A percentile compares a stretch with the other conserved stretches of the same genome.
Evolutionary conservation across 2,329 filamentous ascomycete genomes (phyloP).

Genomic region (Elsinoe batatas): DNA sequence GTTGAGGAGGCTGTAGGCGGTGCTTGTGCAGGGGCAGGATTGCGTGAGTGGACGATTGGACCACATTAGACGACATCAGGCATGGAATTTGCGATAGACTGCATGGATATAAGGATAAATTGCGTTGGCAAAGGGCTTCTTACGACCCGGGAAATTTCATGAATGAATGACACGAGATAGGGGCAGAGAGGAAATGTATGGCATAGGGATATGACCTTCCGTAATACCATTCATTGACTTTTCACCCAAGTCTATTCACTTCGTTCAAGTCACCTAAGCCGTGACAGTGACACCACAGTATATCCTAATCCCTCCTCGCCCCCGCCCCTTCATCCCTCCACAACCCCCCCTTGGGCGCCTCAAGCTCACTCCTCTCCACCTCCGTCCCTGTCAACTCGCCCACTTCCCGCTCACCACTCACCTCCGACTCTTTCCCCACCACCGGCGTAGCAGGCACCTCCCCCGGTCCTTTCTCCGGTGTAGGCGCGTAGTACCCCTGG

Average conservation of each 20-base stretch:
- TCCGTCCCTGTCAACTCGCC: neutral
- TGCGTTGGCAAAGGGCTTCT: constrained; percentile 7
- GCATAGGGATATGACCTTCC: neutral
- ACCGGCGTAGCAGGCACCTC: neutral
- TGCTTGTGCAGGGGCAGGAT: neutral
- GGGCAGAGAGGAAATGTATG: neutral
- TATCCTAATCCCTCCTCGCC: neutral
- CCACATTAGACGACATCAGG: no score
- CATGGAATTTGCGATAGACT: neutral
- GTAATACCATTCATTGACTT: neutral
- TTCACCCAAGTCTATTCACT: neutral
- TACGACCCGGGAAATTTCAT: constrained; percentile 2
- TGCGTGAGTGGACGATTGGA: neutral
- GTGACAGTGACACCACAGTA: no score
- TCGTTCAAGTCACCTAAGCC: neutral
- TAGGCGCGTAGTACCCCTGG: constrained; percentile 9
- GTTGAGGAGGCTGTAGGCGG: constrained; percentile 11
- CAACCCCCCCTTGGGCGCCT: neutral
- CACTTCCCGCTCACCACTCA: neutral
- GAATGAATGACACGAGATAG: neutral
- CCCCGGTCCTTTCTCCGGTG: neutral
- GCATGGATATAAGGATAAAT: neutral
- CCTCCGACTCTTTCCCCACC: neutral
- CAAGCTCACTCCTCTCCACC: neutral
- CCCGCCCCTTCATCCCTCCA: neutral